Percentiles rank a stretch among this genome's conserved stretches.
Evolutionary conservation across 164 flowering plant species (phyloP).

Genomic region (Magnolia sinica): DNA sequence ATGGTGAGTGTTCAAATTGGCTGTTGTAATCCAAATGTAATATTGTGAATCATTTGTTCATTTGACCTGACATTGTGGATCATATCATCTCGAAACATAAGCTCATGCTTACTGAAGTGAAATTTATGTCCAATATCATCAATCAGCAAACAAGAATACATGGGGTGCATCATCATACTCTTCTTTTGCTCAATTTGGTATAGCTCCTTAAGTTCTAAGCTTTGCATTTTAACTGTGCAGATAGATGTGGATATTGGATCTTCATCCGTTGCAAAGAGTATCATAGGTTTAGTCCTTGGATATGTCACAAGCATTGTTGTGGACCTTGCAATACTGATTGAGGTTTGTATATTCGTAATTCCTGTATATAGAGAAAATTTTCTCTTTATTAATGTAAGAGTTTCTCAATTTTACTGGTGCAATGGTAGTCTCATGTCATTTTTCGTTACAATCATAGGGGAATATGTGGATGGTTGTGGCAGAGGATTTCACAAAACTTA

Average conservation of each 20-base stretch:
- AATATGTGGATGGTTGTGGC: too few species aligned
- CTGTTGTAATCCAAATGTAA: too few species aligned
- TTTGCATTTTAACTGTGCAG: constrained; percentile 33
- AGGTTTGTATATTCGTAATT: constrained; percentile 47
- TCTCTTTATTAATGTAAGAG: neutral
- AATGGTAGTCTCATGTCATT: too few species aligned
- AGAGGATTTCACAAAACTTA: too few species aligned
- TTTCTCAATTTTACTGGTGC: too few species aligned
- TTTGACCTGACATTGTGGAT: neutral
- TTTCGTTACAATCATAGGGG: too few species aligned
- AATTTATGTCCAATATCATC: neutral
- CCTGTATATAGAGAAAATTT: neutral
- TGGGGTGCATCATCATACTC: neutral
- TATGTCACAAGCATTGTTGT: constrained; percentile 93
- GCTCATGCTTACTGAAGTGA: neutral
- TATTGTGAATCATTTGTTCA: neutral
- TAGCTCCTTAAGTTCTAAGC: neutral
- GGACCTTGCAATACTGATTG: constrained; percentile 87
- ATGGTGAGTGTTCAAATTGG: too few species aligned
- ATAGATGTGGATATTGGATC: constrained; percentile 99
- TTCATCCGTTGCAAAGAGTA: constrained; percentile 90
- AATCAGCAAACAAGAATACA: neutral
- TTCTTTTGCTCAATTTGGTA: neutral
- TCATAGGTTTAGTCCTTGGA: constrained; percentile 89
- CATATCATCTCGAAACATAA: neutral